Evolutionary conservation across 768 basidiomycete genomes (phyloP), one percentile per base, ranked within the genome.

Genomic region (Psilocybe subaeruginosa): DNA sequence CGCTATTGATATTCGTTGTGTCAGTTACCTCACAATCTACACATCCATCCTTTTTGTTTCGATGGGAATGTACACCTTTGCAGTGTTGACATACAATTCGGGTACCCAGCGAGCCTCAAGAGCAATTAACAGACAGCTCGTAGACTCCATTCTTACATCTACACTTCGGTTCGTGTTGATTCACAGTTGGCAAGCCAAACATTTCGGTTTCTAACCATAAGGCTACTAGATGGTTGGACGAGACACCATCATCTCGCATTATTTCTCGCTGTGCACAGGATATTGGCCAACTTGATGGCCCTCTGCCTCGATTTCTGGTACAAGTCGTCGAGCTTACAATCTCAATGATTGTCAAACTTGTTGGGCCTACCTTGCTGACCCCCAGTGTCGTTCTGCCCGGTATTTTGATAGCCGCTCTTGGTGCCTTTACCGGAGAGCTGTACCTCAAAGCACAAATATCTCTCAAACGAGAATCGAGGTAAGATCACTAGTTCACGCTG

Each of bases 181-280:
- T 7, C 31, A 17, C 9, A 1, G 39, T 48, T 11, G n/a, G 33
- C 19, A 27, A 12, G 47, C 27, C 37, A 27, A 58, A 19, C 23
- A 4, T 3, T 43, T 33, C 7, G 3, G 7, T 23, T 30, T 17
- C 31, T 50, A 41, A 37, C 49, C 11, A 2, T 23, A 43, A 43
- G 41, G 4, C 5, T 23, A 2, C 19, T 19, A 83, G 87, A 69
- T 88, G 75, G 76, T 77, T 82, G 33, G 77, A 79, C 63, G 47
- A 76, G 35, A 82, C 81, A 2, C 79, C 80, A 8, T 69, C 72
- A 0, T 74, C 77, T 27, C 82, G 89, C 2, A 82, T 91, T 52
- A 84, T 89, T 43, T 76, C 85, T n/a, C 79, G 88, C 51, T 85
- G 84, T 68, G 89, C 88, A 1, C 83, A 87, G 54, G 89, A 90